Base-by-base conservation (phyloP, 371 early-diverging fungal species). In the Rhizoclosmatium hyalinum region DNA sequence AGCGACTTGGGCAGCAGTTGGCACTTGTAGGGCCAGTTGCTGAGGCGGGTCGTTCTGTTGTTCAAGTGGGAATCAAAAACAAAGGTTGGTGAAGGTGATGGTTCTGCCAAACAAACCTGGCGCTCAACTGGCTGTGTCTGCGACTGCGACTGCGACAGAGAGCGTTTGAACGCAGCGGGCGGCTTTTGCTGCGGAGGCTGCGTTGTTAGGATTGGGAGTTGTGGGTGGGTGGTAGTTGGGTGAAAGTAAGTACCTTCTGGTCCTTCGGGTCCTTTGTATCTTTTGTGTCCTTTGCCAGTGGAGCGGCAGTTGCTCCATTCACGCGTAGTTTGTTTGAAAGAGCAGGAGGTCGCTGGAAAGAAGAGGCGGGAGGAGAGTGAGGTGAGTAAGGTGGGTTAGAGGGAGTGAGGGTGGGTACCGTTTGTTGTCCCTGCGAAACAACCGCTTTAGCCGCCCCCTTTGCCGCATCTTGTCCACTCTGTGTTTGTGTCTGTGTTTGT, bases 321-420 rank as follows among this genome's bases (percentile, higher is more conserved):
- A 58, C 58, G 58, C 58, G 58, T 32, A 58, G 17, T 58, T 58
- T 58, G 58, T 58, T 58, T 8, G 58, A 58, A 6, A 58, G 58
- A 32, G 58, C 21, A 53, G 53, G 14, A 53, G 53, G 10, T 1
- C 32, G 32, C 32, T 32, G 32, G 32, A 32, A 32, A 32, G 32
- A 32, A 32, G 32, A 32, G 50, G 6, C 50, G 17, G 1, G 50
- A 1, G 50, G 17, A 50, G 6, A 50, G 50, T 50, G 50, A 12
- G 6, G 50, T 17, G 50, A 50, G 17, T 50, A 12, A 6, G 50
- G 50, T 50, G 6, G 50, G 6, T 50, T 32, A 32, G 32, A 32
- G 32, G 32, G 32, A 32, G 32, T 32, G 32, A 32, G 32, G 17
- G 50, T 50, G 17, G 12, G 12, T 17, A 12, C 12, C 6, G 50